Percentiles rank a stretch among this genome's conserved stretches.
phyloP scores from a whole-genome alignment of 106 monocot genomes.

The Apostasia shenzhenica region DNA sequence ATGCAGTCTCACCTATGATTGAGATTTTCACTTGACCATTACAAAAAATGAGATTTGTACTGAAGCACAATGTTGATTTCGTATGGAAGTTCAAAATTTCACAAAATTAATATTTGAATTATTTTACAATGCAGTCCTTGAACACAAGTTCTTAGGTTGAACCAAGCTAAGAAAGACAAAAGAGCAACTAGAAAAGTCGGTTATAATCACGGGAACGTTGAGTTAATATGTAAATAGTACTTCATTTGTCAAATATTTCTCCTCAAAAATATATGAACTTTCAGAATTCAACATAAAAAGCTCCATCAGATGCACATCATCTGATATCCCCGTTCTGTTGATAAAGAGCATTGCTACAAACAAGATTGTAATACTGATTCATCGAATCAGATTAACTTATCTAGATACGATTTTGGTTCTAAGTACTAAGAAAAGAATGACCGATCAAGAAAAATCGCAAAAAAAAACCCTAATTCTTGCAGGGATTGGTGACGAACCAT shows the following conservation, averaged over 20 bases:
- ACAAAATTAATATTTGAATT: no score
- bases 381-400: not conserved
- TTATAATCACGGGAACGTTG: no score
- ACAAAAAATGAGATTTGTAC: no score
- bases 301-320: not conserved
- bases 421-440: not conserved
- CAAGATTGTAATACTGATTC: not conserved
- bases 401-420: not conserved
- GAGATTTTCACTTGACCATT: no score
- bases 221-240: no score
- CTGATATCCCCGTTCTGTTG: not conserved
- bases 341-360: not conserved
- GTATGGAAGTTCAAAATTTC: no score
- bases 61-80: no score
- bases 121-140: no score
- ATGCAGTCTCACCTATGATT: no score
- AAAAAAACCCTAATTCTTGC: not conserved
- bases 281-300: not conserved
- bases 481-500: slow-evolving; percentile 13
- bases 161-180: no score
- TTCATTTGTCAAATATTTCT: not conserved
- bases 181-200: no score
- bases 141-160: no score
- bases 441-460: not conserved
- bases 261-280: not conserved